These are phyloP conservation scores for Anastatica hierochuntica DNA, from an alignment of 345 rosid genomes.

Conservation along the genomic window DNA sequence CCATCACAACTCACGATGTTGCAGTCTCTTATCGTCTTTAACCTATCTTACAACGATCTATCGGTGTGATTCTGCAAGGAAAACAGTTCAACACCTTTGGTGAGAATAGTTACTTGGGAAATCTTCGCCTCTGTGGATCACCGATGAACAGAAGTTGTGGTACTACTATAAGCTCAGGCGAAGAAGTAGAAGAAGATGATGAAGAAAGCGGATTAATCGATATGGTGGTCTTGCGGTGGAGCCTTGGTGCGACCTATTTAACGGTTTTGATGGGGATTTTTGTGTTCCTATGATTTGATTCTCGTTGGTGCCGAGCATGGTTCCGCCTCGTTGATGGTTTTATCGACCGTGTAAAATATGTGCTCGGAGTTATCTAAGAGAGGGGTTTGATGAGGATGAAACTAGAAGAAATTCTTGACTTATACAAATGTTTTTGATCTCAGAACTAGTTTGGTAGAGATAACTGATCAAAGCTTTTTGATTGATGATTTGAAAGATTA, in stretches of 20 bases:
- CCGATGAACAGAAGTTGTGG: constrained; percentile 10
- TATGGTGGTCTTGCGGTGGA: constrained; percentile 15
- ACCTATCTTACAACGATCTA: constrained; percentile 13
- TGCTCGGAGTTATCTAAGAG: too few species aligned
- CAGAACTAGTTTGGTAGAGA: too few species aligned
- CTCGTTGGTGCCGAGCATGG: background rate
- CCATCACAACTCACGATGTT: constrained; percentile 7
- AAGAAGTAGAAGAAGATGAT: background rate
- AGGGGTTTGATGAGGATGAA: too few species aligned
- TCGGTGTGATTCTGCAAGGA: constrained; percentile 19
- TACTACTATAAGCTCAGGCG: background rate
- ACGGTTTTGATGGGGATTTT: background rate
- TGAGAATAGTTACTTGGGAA: constrained; percentile 12
- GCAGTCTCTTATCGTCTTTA: constrained; percentile 12
- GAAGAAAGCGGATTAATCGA: background rate
- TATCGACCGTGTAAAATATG: background rate
- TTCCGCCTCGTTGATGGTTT: constrained; percentile 9
- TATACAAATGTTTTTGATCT: too few species aligned
- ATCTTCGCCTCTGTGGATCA: constrained; percentile 11
- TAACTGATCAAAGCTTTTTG: too few species aligned
- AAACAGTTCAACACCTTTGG: constrained; percentile 13
- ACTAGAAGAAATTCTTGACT: too few species aligned
- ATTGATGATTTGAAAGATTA: too few species aligned
- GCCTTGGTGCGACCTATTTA: constrained; percentile 7
- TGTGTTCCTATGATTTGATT: constrained; percentile 7